These are phyloP conservation scores for Dactylonectria estremocensis DNA, from an alignment of 2,329 filamentous ascomycete species.

Conservation along the genomic window DNA sequence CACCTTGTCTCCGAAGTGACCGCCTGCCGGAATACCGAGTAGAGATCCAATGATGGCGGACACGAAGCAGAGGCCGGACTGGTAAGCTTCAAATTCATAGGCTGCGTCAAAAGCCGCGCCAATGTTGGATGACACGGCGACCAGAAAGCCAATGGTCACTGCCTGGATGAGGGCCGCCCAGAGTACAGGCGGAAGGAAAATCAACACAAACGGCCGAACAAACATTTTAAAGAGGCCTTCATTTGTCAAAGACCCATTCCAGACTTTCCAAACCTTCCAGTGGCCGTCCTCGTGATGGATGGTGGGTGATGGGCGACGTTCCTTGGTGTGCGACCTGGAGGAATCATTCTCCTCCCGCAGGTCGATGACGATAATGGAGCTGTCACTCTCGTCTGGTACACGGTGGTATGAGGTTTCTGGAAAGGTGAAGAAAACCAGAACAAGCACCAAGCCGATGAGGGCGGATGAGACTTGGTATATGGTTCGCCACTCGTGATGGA, in stretches of 20 bases:
- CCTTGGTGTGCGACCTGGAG: conserved; percentile 35
- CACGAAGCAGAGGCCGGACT: conserved; percentile 67
- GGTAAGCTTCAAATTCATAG: conserved; percentile 62
- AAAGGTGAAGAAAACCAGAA: conserved; percentile 67
- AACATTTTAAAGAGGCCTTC: conserved; percentile 65
- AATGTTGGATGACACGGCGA: conserved; percentile 69
- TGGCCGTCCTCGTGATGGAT: conserved; percentile 47
- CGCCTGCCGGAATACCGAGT: conserved; percentile 66
- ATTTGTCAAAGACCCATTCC: conserved; percentile 57
- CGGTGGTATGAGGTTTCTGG: conserved; percentile 68
- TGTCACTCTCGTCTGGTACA: conserved; percentile 26
- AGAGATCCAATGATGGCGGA: conserved; percentile 63
- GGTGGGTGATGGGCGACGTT: conserved; percentile 16
- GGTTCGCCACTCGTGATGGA: conserved; percentile 63
- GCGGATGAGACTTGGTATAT: conserved; percentile 67
- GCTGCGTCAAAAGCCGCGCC: conserved; percentile 58
- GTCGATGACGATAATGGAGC: conserved; percentile 14
- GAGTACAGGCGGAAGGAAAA: conserved; percentile 66
- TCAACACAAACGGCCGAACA: conserved; percentile 64
- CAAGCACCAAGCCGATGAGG: conserved; percentile 63
- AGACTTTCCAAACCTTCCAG: conserved; percentile 57
- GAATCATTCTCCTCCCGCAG: conserved; percentile 30
- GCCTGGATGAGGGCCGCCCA: conserved; percentile 70
- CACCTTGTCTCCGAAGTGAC: conserved; percentile 62
- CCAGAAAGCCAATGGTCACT: conserved; percentile 69